Conservation (phyloP, 2,329 filamentous ascomycete species). For the Hypoxylon sp. region DNA sequence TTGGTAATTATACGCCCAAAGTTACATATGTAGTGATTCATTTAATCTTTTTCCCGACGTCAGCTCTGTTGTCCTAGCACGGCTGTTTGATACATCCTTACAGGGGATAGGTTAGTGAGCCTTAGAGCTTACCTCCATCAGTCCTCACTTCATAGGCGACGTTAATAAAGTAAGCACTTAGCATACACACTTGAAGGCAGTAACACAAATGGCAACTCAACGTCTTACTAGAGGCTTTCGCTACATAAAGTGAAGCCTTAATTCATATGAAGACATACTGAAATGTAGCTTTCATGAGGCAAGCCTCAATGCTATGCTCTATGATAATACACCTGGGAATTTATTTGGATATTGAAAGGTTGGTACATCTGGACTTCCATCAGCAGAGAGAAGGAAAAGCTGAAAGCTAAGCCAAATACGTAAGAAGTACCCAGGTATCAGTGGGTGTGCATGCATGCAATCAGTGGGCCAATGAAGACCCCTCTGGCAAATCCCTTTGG, state of each 20-base stretch:
- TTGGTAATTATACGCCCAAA: neutral
- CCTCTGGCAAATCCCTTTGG: slow-evolving; percentile 19
- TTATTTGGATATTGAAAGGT: neutral
- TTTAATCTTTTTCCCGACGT: neutral
- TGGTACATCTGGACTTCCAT: neutral
- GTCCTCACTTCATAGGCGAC: neutral
- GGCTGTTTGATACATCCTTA: neutral
- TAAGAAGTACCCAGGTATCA: neutral
- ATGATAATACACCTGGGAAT: neutral
- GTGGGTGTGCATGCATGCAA: neutral
- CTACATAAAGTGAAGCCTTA: neutral
- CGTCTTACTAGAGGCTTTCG: neutral
- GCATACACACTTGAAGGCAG: neutral
- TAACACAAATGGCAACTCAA: neutral
- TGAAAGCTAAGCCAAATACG: slow-evolving; percentile 8
- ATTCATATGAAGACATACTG: neutral
- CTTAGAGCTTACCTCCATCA: neutral
- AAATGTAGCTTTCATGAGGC: neutral
- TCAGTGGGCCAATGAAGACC: slow-evolving; percentile 17
- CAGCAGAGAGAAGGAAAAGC: neutral
- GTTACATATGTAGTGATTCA: neutral
- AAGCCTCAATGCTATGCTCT: neutral
- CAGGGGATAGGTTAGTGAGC: neutral
- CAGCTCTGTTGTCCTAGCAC: neutral
- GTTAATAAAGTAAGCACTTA: neutral